These are phyloP conservation scores for Handroanthus guayacan DNA, from an alignment of 257 asterid species.

Conservation along the genomic window DNA sequence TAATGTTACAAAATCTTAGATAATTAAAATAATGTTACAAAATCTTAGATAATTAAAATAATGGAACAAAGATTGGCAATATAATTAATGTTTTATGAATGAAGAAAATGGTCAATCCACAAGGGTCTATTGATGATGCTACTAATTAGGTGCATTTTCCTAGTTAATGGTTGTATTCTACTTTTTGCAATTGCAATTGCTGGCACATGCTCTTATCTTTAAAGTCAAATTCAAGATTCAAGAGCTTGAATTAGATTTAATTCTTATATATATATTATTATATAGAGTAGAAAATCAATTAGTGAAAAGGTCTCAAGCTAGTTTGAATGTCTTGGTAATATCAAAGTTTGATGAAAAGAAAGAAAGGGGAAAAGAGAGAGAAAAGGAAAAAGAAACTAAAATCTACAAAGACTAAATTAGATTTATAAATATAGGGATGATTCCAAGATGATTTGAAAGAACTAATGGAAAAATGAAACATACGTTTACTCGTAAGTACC, in stretches of 20 bases:
- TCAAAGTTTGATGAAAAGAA: conserved; percentile 34
- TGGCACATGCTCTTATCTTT: conserved; percentile 53
- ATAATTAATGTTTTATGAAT: conserved; percentile 28
- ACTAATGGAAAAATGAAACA: too few relatives aligned
- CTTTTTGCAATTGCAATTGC: conserved; percentile 37
- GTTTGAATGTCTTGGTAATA: conserved; percentile 48
- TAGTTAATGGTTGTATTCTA: conserved; percentile 46
- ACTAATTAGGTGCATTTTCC: conserved; percentile 52
- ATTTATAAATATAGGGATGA: too few relatives aligned
- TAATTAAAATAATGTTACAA: background rate
- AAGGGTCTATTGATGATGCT: conserved; percentile 40
- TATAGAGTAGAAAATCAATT: background rate
- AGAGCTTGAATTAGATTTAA: conserved; percentile 9
- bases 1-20: background rate
- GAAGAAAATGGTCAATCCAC: conserved; percentile 43
- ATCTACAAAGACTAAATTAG: too few relatives aligned
- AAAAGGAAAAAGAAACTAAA: too few relatives aligned
- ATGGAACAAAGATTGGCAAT: conserved; percentile 30
- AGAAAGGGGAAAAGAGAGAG: too few relatives aligned
- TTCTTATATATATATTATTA: background rate
- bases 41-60: conserved; percentile 16
- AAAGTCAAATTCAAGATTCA: conserved; percentile 1
- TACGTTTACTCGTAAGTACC: too few relatives aligned
- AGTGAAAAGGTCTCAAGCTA: conserved; percentile 22
- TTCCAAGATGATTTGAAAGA: too few relatives aligned